Base-by-base conservation (phyloP, 805 yeast genomes). In the Candida ficus region DNA sequence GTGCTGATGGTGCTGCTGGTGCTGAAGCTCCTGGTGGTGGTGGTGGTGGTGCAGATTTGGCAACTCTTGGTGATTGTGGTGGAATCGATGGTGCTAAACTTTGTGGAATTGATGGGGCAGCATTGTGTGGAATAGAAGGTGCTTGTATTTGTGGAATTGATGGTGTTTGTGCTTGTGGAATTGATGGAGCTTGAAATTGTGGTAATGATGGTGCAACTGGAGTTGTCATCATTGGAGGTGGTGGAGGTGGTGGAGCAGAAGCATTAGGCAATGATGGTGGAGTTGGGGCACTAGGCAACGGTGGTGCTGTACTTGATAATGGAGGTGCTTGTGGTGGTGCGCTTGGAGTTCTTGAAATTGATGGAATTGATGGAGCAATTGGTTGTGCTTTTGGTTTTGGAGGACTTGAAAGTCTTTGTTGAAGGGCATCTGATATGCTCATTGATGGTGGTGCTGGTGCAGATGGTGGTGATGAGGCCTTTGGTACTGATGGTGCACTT, bases 401-500 rank as follows among this genome's bases (percentile, higher is more conserved):
- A n/a, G 60, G 40, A 44, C 49, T 42, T 14, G 50, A 33, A 19
- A 60, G 54, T 9, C 57, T 46, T n/a, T 58, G 39, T 16, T 61
- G 43, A n/a, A n/a, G n/a, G 7, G 60, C 58, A 17, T 41, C 41
- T 22, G 42, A 26, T 4, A 45, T 7, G 11, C n/a, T 8, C 16
- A 44, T 41, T 25, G 51, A 25, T 27, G 53, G 43, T 18, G 47
- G 34, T 25, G 47, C 25, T 11, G 44, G 44, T 2, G 46, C 42
- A n/a, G 43, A 38, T 7, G 46, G 41, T 29, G 43, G 44, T 31
- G 53, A 47, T 23, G n/a, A n/a, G n/a, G n/a, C n/a, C n/a, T n/a
- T n/a, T n/a, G 57, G 43, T 4, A 62, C 47, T n/a, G 59, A 43
- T 5, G 65, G 48, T 11, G 50, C 42, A n/a, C 33, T 40, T 37